Base-by-base conservation (phyloP, 2,329 filamentous ascomycete species). In the Penicillium sp. region DNA sequence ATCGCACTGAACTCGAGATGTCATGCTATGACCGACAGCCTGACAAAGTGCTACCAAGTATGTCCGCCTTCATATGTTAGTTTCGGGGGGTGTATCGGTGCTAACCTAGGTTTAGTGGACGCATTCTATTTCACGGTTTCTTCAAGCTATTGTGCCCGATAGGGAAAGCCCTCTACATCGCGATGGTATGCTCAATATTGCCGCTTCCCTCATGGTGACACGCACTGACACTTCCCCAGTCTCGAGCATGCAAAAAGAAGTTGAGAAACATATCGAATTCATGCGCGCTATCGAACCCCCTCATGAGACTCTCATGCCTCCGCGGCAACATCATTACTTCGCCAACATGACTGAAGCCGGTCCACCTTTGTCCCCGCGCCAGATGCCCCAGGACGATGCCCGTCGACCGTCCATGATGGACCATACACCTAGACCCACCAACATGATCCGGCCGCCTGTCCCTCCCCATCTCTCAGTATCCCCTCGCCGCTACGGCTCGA, bases 401-500 rank as follows among this genome's bases (percentile, higher is more conserved):
- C 87, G 92, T 59, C 84, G 90, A 48, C 82, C 82, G 25, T 91
- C 88, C 50, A 79, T 92, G 49, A 81, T 84, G 54, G 82, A 87
- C 49, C 81, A 84, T 51, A 80, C 83, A 60, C 76, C 54, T 19
- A 47, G 86, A 61, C 78, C 82, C 60, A 86, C 85, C 60, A 86
- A 85, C 68, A 85, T 88, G 66, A 89, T 93, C 72, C 86, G 91
- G 29, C 88, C 91, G 36, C 85, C 90, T 13, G 84, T 94, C 13
- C 89, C 91, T 39, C 87, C 91, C n/a, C 91, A 92, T 71, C 81
- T 96, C 55, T 87, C 90, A 15, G 84, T 87, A 55, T 89, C 87
- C 62, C 87, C 91, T 16, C 87, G 92, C 59, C 87, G 90, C 33
- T 96, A 92, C 74, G 92, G 92, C 49, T 97, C 93, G 23, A 93